Base-by-base conservation (phyloP, 169 alveolate genomes). In the Plasmodium billcollinsi region DNA sequence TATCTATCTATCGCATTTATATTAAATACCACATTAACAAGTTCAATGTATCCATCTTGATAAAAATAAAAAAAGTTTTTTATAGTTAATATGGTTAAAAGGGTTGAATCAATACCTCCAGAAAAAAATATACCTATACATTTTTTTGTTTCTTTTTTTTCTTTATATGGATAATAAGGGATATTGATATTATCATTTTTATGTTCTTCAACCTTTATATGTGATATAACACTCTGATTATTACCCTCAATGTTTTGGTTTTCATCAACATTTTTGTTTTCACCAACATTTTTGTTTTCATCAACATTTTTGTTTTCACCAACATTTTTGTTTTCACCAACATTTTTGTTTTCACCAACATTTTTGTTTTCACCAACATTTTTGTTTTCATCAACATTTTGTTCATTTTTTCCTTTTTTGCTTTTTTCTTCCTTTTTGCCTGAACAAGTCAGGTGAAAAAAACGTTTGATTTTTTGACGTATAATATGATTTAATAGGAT, bases 51-150 rank as follows among this genome's bases (percentile, higher is more conserved):
- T 9, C 92, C 90, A 14, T 85, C 39, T 76, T 62, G 58, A 74
- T 52, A 58, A 8, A 88, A 65, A 33, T 14, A 21, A 54, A 83
- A 83, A 52, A 69, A 67, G 11, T 80, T 71, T 14, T 59, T 39
- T 18, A 92, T 93, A 15, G 93, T 93, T 56, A 92, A 72, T 21
- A 78, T 47, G 7, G 95, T 80, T 4, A 94, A 62, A 12, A 94
- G 20, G 11, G 94, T 88, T n/a, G 96, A 94, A 56, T 94, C 96
- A 12, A 94, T 70, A 24, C 96, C 94, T 15, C 96, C 96, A 3
- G 96, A 94, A 70, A 91, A 94, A 43, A 94, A 73, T 8, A 94
- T 73, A 7, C 92, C 88, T 26, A 88, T 58, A 12, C 86, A 47
- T 80, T 93, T 29, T 90, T 43, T 6, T 88, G 83, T 12, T 75